phyloP scores from a whole-genome alignment of 1,284 basidiomycete species.

The Leccinum griseonigrum region DNA sequence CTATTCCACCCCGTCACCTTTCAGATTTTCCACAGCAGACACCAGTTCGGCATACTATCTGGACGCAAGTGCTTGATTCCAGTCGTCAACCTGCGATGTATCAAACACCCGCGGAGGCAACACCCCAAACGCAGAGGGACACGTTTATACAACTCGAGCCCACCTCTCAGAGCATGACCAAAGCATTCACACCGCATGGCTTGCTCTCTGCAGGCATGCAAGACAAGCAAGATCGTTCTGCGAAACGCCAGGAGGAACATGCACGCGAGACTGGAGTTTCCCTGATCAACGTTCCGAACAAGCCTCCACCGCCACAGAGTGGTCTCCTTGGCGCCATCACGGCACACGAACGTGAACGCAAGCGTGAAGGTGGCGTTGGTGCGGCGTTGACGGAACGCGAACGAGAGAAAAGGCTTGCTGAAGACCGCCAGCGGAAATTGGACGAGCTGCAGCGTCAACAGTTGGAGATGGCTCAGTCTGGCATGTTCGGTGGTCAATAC shows the following conservation, averaged over 20 bases:
- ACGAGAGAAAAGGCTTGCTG: constrained; percentile 84
- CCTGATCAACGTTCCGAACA: constrained; percentile 90
- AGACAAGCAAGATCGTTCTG: constrained; percentile 93
- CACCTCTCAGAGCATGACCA: constrained; percentile 74
- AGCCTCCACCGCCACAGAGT: constrained; percentile 93
- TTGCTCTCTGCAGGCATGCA: constrained; percentile 92
- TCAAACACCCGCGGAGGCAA: constrained; percentile 33
- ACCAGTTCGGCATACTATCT: constrained; percentile 65
- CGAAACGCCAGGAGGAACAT: constrained; percentile 90
- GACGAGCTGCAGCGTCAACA: constrained; percentile 90
- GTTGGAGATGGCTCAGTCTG: constrained; percentile 81
- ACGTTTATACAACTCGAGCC: constrained; percentile 85
- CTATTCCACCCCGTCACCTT: constrained; percentile 44
- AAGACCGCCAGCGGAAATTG: constrained; percentile 89
- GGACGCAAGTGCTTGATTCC: constrained; percentile 84
- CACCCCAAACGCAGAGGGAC: constrained; percentile 45
- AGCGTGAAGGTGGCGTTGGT: constrained; percentile 92
- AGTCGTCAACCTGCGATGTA: constrained; percentile 47
- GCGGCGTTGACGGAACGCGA: constrained; percentile 94
- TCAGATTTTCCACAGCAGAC: constrained; percentile 47
- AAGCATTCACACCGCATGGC: constrained; percentile 93
- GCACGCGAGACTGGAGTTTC: constrained; percentile 88
- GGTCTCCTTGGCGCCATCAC: constrained; percentile 96
- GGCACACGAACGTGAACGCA: constrained; percentile 91
- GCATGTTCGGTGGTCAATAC: constrained; percentile 58